Conservation (phyloP, 2,329 filamentous ascomycete species). For the Intubia oerlemansii region DNA sequence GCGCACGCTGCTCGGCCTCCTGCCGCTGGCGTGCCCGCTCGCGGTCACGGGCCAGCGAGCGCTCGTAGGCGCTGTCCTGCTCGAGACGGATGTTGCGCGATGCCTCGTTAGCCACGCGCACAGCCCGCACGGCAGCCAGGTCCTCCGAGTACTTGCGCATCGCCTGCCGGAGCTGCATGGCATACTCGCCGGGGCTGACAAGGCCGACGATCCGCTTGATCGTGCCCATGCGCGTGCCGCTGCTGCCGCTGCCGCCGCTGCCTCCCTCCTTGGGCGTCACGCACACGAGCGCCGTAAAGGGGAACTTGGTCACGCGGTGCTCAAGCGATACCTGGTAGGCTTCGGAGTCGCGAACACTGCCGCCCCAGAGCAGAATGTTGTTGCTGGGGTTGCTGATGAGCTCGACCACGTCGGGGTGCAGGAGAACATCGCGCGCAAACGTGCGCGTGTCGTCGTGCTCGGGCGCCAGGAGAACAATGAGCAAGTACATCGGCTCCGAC, state of each 20-base stretch:
- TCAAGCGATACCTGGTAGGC: conserved; percentile 83
- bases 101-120: conserved; percentile 60
- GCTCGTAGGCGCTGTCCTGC: conserved; percentile 86
- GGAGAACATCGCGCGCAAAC: conserved; percentile 66
- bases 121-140: conserved; percentile 51
- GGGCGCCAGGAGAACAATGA: conserved; percentile 74
- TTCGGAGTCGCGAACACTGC: conserved; percentile 81
- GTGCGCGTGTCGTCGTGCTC: conserved; percentile 81
- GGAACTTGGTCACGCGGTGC: conserved; percentile 78
- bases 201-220: conserved; percentile 50
- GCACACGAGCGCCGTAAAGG: conserved; percentile 69
- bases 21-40: conserved; percentile 58
- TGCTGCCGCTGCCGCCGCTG: too few species aligned
- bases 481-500: conserved; percentile 70
- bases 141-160: conserved; percentile 60
- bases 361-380: conserved; percentile 77
- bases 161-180: conserved; percentile 51
- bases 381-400: conserved; percentile 58
- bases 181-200: conserved; percentile 32
- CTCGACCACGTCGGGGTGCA: conserved; percentile 49
- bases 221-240: conserved; percentile 85
- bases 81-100: conserved; percentile 64
- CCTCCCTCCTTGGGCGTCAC: conserved; percentile 54
- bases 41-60: conserved; percentile 69
- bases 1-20: conserved; percentile 41